Base-by-base conservation (phyloP, 768 basidiomycete species). In the Amanita pseudoporphyria region DNA sequence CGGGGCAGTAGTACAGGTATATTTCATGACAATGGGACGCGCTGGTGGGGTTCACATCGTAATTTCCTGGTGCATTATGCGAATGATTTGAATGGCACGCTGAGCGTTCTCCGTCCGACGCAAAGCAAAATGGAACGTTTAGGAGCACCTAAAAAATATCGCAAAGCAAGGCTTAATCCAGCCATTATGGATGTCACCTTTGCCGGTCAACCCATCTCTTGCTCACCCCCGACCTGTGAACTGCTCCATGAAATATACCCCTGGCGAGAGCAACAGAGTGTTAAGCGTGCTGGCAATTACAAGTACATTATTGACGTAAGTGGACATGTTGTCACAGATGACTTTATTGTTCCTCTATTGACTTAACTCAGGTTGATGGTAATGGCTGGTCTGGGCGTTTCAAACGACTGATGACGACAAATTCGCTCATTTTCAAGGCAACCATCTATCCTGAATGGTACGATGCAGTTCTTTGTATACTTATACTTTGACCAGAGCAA, bases 401-500 rank as follows among this genome's bases (percentile, higher is more conserved):
- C 61, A 81, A 82, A 53, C 67, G 81, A 3, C 65, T 85, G 2
- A 70, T 85, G 3, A 77, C 78, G 2, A 71, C 77, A 19, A 81
- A 82, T 21, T 71, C 82, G 0, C 64, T 83, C 13, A 66, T 85
- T 5, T 77, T 87, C 66, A 85, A 86, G 58, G 69, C 79, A 31
- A 85, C 83, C 0, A 73, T 85, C 53, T 85, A 81, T 58, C 83
- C 82, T 0, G 85, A 86, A 64, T 87, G 85, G 85, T 80, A 58
- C 10, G 66, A 54, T 24, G 3, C 3, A 42, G 4, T 47, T 39
- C 22, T 14, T 33, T 36, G 26, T 21, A 7, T 45, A 33, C 13
- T 54, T 7, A 30, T 6, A 7, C 21, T 26, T 7, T 51, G 18
- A 19, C 19, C 18, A 7, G 9, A 6, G 12, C 32, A 19, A 19